Percentiles rank a stretch among this genome's conserved stretches.
Conservation (phyloP, 768 basidiomycete species). For the Sporobolomyces roseus region DNA sequence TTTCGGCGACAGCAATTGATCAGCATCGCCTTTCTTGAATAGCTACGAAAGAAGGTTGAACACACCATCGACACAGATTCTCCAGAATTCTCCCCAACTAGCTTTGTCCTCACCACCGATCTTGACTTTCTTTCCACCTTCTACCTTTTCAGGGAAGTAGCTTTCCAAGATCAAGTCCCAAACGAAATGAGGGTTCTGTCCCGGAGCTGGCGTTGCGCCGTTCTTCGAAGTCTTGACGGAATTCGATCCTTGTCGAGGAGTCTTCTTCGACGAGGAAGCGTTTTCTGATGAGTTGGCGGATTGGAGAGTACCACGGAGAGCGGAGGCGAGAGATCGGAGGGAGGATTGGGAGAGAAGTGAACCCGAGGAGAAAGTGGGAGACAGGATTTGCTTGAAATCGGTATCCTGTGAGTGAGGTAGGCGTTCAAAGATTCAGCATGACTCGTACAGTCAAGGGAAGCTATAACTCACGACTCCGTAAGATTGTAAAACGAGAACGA, state of each 20-base stretch:
- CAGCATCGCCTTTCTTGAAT: neutral
- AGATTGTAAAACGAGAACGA: constrained; percentile 67
- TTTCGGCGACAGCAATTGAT: neutral
- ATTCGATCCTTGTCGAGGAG: constrained; percentile 35
- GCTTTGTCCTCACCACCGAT: constrained; percentile 51
- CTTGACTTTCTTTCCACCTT: neutral
- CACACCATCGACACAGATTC: constrained; percentile 83
- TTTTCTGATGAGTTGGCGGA: constrained; percentile 12
- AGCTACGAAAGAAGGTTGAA: neutral
- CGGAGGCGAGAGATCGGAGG: constrained; percentile 64
- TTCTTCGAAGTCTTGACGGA: constrained; percentile 42
- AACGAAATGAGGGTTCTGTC: constrained; percentile 76
- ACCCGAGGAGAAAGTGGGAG: constrained; percentile 68
- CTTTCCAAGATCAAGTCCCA: constrained; percentile 80
- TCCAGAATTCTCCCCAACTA: constrained; percentile 85
- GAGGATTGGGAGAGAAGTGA: constrained; percentile 69
- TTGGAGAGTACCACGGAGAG: constrained; percentile 63
- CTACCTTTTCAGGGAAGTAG: constrained; percentile 57
- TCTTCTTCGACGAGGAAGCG: neutral
- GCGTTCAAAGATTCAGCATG: neutral
- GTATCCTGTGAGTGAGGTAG: constrained; percentile 48
- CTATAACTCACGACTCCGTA: constrained; percentile 29
- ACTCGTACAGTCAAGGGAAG: neutral
- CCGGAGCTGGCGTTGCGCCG: constrained; percentile 54
- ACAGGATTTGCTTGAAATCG: constrained; percentile 64